Evolutionary conservation across 257 asterid species (phyloP).

Genomic region (Osmanthus fragrans): DNA sequence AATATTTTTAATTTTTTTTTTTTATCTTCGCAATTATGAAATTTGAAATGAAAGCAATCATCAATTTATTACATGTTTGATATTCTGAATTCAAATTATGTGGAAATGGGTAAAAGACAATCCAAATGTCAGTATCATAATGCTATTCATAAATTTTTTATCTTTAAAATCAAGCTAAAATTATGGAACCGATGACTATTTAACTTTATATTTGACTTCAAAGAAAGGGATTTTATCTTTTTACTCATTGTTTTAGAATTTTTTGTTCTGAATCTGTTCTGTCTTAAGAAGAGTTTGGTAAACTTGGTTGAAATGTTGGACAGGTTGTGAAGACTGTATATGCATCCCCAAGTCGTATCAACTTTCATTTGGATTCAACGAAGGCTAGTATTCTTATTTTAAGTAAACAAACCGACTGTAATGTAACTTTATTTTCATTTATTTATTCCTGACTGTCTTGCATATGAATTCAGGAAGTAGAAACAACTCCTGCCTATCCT

Average conservation of each 20-base stretch:
- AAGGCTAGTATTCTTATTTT: conserved; percentile 60
- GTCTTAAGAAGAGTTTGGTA: not conserved
- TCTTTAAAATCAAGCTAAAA: not conserved
- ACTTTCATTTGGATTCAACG: conserved; percentile 94
- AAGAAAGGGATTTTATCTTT: not conserved
- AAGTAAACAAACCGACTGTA: conserved; percentile 9
- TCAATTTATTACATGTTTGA: not conserved
- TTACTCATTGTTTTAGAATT: not conserved
- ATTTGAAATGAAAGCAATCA: not conserved
- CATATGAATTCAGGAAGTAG: conserved; percentile 70
- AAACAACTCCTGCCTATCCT: conserved; percentile 93
- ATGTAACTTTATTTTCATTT: conserved; percentile 14
- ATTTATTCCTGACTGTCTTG: conserved; percentile 23
- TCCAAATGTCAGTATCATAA: not conserved
- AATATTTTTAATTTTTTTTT: not conserved
- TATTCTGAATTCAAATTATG: not conserved
- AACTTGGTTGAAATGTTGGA: conserved; percentile 10
- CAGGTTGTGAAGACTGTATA: conserved; percentile 98
- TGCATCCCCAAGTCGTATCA: conserved; percentile 97
- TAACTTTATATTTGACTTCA: not conserved
- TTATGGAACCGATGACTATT: not conserved
- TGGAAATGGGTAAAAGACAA: not conserved
- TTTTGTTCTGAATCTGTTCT: not conserved
- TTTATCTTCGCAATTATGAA: not conserved
- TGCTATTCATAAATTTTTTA: not conserved